phyloP scores from a whole-genome alignment of 176 grass and related monocot species.

The Triticum aestivum region IWGSC_CS_RefSeq_v2.1 NC_057798.1:751141087-751141586 shows the following conservation, averaged over 20 bases:
- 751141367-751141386: not conserved
- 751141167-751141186: not conserved
- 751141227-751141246: not conserved
- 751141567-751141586: not conserved
- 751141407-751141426: not conserved
- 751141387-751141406: not conserved
- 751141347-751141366: not conserved
- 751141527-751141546: not conserved
- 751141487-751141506: not conserved
- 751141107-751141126: too few species aligned
- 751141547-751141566: not conserved
- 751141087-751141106: too few species aligned
- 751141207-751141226: too few species aligned
- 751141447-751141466: not conserved
- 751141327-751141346: not conserved
- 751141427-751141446: not conserved
- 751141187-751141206: not conserved
- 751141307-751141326: not conserved
- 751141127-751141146: too few species aligned
- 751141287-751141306: not conserved
- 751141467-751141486: not conserved
- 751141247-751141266: not conserved
- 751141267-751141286: not conserved
- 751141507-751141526: not conserved
- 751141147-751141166: too few species aligned